A percentile compares a stretch with the other conserved stretches of the same genome.
Evolutionary conservation across 164 flowering plant species (phyloP).

Genomic region (Warburgia ugandensis): DNA sequence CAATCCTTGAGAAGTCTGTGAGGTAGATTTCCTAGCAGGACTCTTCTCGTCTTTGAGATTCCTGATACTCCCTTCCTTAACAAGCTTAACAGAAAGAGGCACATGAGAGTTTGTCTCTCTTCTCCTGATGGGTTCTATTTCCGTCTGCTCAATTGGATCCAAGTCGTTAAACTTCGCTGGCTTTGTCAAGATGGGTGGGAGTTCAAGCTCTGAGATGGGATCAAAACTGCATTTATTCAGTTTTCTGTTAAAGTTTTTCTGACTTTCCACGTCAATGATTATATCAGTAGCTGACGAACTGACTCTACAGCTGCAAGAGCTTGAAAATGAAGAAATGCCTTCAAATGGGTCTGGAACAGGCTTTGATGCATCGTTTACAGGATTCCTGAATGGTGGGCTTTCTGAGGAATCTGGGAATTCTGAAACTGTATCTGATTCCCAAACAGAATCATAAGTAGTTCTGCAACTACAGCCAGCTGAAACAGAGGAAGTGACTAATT

Average conservation of each 20-base stretch:
- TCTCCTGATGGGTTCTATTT: slow-evolving; percentile 5
- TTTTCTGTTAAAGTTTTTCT: slow-evolving; percentile 6
- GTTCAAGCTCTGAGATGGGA: slow-evolving; percentile 27
- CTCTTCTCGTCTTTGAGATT: slow-evolving; percentile 15
- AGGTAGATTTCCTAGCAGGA: slow-evolving; percentile 19
- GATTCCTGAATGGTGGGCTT: neutral
- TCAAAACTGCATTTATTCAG: slow-evolving; percentile 19
- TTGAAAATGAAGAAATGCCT: slow-evolving; percentile 13
- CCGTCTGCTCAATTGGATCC: slow-evolving; percentile 6
- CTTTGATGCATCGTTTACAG: neutral
- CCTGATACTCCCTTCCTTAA: slow-evolving; percentile 20
- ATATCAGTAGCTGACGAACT: slow-evolving; percentile 39
- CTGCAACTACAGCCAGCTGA: slow-evolving; percentile 23
- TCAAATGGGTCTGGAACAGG: neutral
- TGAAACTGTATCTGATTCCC: slow-evolving; percentile 13
- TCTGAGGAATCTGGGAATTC: neutral
- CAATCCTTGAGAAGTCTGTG: slow-evolving; percentile 25
- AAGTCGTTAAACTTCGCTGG: slow-evolving; percentile 21
- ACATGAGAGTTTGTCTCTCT: neutral
- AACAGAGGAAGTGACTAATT: slow-evolving; percentile 20
- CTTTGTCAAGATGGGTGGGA: slow-evolving; percentile 49
- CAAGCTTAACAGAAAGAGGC: slow-evolving; percentile 18
- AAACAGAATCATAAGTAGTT: slow-evolving; percentile 15
- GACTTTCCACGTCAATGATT: slow-evolving; percentile 33
- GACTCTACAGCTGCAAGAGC: slow-evolving; percentile 26